Conservation (phyloP, 2,329 filamentous ascomycete species). For the Lojkania enalia region DNA sequence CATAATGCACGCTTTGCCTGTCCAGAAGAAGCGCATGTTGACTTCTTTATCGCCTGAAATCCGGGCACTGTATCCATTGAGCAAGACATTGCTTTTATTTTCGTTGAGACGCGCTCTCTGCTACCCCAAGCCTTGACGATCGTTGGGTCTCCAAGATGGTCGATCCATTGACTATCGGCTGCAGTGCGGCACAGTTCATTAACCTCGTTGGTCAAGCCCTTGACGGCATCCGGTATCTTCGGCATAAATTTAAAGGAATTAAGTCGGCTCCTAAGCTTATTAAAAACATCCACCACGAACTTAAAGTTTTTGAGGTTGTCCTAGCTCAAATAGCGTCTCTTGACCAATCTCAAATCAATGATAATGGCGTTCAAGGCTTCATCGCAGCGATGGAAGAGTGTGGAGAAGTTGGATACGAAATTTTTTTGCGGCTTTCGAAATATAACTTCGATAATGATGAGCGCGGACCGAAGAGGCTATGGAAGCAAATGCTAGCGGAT, state of each 20-base stretch:
- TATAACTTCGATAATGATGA: slow-evolving; percentile 2
- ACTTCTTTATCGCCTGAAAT: too few relatives aligned
- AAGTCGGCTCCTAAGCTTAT: slow-evolving; percentile 7
- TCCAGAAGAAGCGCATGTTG: too few relatives aligned
- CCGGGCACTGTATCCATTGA: too few relatives aligned
- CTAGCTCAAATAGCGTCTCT: neutral
- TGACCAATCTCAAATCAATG: slow-evolving; percentile 2
- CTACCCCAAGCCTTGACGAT: too few relatives aligned
- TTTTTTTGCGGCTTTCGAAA: neutral
- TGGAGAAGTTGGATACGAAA: neutral
- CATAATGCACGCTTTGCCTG: too few relatives aligned
- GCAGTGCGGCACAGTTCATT: slow-evolving; percentile 5
- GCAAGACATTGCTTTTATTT: too few relatives aligned
- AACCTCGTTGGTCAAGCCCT: slow-evolving; percentile 5
- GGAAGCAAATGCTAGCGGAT: slow-evolving; percentile 2
- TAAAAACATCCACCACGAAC: slow-evolving; percentile 5
- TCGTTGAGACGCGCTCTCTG: too few relatives aligned
- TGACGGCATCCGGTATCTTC: neutral
- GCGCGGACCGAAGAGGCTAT: slow-evolving; percentile 4
- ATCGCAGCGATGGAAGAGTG: neutral
- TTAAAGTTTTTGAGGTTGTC: slow-evolving; percentile 1
- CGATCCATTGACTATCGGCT: slow-evolving; percentile 1
- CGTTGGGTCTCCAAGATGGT: too few relatives aligned
- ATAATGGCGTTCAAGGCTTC: neutral
- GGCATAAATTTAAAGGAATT: neutral